Evolutionary conservation across 345 rosid species (phyloP).

Genomic region (Clausena lansium): DNA sequence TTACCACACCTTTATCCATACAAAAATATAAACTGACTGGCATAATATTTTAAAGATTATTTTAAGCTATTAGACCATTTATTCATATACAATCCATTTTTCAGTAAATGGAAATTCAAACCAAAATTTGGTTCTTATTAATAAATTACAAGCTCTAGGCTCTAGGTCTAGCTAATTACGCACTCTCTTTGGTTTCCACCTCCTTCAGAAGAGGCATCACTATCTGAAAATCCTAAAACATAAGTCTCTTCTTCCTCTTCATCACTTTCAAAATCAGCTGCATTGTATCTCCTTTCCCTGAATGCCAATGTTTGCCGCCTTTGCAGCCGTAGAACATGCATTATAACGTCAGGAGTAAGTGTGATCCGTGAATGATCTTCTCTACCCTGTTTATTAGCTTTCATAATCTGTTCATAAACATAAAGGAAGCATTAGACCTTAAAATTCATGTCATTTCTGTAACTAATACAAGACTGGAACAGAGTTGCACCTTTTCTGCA

Average conservation of each 20-base stretch:
- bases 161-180: conserved; percentile 24
- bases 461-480: neutral
- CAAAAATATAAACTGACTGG: no score
- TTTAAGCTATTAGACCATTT: neutral
- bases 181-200: conserved; percentile 28
- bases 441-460: neutral
- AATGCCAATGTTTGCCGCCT: conserved; percentile 52
- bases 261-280: conserved; percentile 38
- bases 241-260: conserved; percentile 33
- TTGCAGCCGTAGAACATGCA: conserved; percentile 65
- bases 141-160: conserved; percentile 17
- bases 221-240: conserved; percentile 25
- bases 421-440: conserved; percentile 3
- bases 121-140: neutral
- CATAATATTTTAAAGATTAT: neutral
- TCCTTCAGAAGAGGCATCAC: conserved; percentile 26
- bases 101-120: neutral
- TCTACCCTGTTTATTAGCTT: conserved; percentile 51
- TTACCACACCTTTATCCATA: no score
- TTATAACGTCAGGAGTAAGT: conserved; percentile 58
- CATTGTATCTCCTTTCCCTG: conserved; percentile 47
- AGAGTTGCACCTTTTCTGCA: conserved; percentile 38
- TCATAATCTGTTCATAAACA: conserved; percentile 47
- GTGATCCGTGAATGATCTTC: conserved; percentile 47
- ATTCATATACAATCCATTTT: neutral